Evolutionary conservation across 257 asterid species (phyloP).

Genomic region (Solanum chmielewskii): DNA sequence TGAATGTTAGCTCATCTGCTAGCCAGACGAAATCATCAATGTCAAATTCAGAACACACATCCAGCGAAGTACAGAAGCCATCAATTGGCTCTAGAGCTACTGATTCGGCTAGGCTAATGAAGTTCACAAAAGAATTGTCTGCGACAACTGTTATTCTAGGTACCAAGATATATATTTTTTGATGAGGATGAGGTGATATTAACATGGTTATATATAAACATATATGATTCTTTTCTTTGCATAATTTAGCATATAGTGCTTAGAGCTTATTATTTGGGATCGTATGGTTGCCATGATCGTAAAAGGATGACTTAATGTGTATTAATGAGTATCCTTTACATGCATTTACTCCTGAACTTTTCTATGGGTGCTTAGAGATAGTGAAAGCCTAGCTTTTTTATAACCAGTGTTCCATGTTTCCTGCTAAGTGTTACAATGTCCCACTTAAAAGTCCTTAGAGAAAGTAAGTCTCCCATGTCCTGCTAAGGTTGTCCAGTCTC

Average conservation of each 20-base stretch:
- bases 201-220: neutral
- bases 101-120: constrained; percentile 89
- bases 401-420: neutral
- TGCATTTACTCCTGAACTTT: neutral
- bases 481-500: neutral
- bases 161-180: constrained; percentile 9
- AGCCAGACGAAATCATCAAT: constrained; percentile 30
- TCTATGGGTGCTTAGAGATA: too few relatives aligned
- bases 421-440: neutral
- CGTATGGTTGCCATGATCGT: neutral
- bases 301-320: neutral
- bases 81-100: constrained; percentile 88
- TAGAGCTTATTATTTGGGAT: neutral
- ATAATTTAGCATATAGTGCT: neutral
- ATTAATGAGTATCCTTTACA: neutral
- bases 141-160: constrained; percentile 71
- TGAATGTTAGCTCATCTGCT: constrained; percentile 41
- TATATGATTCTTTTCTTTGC: neutral
- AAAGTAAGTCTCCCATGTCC: neutral
- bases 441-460: neutral
- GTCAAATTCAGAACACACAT: constrained; percentile 28
- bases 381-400: neutral
- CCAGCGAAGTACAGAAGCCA: constrained; percentile 49
- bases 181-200: neutral
- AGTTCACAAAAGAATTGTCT: constrained; percentile 81